Evolutionary conservation across 768 basidiomycete species (phyloP).

Genomic region (Auriculariales sp.): DNA sequence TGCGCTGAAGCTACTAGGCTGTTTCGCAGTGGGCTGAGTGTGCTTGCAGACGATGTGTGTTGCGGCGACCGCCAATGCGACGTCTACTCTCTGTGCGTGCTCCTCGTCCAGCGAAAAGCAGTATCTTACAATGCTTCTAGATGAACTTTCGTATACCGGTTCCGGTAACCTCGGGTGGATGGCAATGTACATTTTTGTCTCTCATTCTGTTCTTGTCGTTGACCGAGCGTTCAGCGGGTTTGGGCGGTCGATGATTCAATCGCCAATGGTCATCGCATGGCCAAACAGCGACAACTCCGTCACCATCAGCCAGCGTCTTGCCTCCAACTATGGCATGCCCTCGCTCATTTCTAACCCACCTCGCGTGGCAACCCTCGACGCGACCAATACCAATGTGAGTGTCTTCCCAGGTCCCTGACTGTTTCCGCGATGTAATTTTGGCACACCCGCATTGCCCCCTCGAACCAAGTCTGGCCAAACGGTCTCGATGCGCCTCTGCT

Average conservation of each 20-base stretch:
- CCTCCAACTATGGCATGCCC: constrained; percentile 39
- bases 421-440: no score
- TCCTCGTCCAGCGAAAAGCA: background rate
- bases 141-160: constrained; percentile 33
- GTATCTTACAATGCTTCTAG: constrained; percentile 15
- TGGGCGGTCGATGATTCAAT: constrained; percentile 35
- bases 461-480: no score
- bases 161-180: constrained; percentile 36
- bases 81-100: constrained; percentile 27
- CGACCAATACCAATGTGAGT: background rate
- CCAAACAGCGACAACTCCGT: constrained; percentile 42
- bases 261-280: constrained; percentile 68
- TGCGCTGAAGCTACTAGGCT: background rate
- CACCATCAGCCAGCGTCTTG: constrained; percentile 51
- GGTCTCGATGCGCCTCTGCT: no score
- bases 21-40: background rate
- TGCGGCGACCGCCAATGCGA: constrained; percentile 29
- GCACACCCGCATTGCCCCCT: no score
- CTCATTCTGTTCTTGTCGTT: background rate
- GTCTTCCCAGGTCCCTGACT: no score
- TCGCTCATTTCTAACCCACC: constrained; percentile 38
- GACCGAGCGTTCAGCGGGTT: constrained; percentile 32
- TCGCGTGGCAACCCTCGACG: constrained; percentile 28
- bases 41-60: constrained; percentile 30
- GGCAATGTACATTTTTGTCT: constrained; percentile 27